A percentile compares a stretch with the other conserved stretches of the same genome.
Conservation (phyloP, 2,329 filamentous ascomycete genomes). For the Alternaria tenuissima region DNA sequence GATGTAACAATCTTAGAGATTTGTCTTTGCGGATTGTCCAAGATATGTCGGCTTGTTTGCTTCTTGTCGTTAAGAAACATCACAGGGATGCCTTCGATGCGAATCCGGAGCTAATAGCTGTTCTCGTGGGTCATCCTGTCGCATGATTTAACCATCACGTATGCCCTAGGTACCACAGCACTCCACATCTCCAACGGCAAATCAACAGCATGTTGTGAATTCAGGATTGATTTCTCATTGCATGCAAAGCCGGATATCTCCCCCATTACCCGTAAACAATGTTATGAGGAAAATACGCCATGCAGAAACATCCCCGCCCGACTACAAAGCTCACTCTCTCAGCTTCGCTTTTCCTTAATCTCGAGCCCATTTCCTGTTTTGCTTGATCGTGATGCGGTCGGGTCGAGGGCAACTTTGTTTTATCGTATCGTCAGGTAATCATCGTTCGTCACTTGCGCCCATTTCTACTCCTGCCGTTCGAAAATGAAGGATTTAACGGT, state of each 20-base stretch:
- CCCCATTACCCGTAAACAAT: conserved; percentile 18
- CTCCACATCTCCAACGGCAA: neutral
- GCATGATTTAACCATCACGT: neutral
- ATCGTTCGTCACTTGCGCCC: conserved; percentile 41
- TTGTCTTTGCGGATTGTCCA: neutral
- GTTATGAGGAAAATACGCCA: conserved; percentile 29
- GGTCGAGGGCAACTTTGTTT: conserved; percentile 20
- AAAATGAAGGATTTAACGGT: conserved; percentile 44
- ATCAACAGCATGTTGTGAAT: conserved; percentile 15
- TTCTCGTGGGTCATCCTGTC: neutral
- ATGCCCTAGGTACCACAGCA: neutral
- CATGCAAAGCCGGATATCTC: conserved; percentile 32
- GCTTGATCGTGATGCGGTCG: conserved; percentile 12
- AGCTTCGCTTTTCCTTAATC: conserved; percentile 3
- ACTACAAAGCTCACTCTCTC: conserved; percentile 14
- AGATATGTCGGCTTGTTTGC: neutral
- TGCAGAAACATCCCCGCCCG: conserved; percentile 33
- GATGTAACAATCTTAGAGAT: neutral
- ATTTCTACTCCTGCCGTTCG: conserved; percentile 36
- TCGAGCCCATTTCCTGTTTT: conserved; percentile 3
- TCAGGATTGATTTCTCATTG: conserved; percentile 38
- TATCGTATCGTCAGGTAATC: conserved; percentile 40
- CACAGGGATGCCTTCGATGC: neutral
- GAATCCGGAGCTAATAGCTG: neutral
- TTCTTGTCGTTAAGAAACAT: neutral